A percentile compares a stretch with the other conserved stretches of the same genome.
Evolutionary conservation across 2,329 filamentous ascomycete genomes (phyloP).

Genomic region (Magnaporthiopsis poae): DNA sequence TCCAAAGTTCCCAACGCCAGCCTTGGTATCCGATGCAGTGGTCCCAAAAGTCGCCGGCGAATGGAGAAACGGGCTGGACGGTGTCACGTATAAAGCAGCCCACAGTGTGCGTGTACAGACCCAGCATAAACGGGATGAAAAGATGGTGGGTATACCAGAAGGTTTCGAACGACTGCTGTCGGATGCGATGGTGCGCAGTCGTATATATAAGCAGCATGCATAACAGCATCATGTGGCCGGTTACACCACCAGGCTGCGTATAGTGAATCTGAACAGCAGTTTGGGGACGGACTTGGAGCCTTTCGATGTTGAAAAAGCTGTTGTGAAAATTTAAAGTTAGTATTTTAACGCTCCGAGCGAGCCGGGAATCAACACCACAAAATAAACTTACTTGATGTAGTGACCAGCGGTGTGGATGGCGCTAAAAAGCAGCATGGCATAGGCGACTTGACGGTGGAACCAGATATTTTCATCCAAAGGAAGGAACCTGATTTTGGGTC

Average conservation of each 20-base stretch:
- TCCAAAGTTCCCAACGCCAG: slow-evolving; percentile 92
- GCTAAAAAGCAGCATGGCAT: slow-evolving; percentile 75
- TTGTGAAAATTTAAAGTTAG: slow-evolving; percentile 24
- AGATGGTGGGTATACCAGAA: slow-evolving; percentile 99
- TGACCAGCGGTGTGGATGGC: slow-evolving; percentile 68
- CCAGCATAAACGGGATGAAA: slow-evolving; percentile 92
- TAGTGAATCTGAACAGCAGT: slow-evolving; percentile 88
- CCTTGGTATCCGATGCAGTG: slow-evolving; percentile 93
- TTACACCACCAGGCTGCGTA: slow-evolving; percentile 77
- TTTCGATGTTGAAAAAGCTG: slow-evolving; percentile 87
- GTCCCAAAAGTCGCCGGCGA: slow-evolving; percentile 78
- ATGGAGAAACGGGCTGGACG: slow-evolving; percentile 62
- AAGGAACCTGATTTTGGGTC: slow-evolving; percentile 78
- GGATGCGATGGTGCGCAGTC: slow-evolving; percentile 82
- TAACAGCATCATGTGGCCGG: slow-evolving; percentile 94
- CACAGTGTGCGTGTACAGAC: slow-evolving; percentile 87
- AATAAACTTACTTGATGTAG: slow-evolving; percentile 72
- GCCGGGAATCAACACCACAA: background rate
- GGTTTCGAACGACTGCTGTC: slow-evolving; percentile 93
- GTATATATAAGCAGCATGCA: slow-evolving; percentile 99
- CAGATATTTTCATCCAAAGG: slow-evolving; percentile 91
- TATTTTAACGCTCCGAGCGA: background rate
- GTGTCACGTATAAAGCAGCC: slow-evolving; percentile 93
- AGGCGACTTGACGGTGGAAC: slow-evolving; percentile 93
- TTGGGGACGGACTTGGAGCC: slow-evolving; percentile 67